Conservation (phyloP, 345 rosid species). For the Citrus cavaleriei region DNA sequence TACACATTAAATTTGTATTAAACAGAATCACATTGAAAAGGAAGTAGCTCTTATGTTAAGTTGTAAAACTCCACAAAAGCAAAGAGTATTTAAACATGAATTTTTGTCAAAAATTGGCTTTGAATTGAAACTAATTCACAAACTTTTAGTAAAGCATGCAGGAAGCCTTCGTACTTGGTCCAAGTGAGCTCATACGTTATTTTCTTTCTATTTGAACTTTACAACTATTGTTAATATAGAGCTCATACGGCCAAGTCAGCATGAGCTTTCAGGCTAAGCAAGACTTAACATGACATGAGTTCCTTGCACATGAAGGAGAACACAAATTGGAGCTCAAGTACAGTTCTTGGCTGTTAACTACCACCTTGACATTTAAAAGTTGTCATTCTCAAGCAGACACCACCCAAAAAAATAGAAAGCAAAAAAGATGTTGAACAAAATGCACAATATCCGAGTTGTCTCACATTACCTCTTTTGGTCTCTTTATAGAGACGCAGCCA, state of each 20-base stretch:
- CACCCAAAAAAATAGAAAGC: neutral
- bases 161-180: neutral
- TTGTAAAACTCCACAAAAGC: too few species aligned
- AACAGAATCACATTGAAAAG: neutral
- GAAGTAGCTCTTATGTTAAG: neutral
- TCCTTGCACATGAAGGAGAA: too few species aligned
- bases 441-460: neutral
- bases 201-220: neutral
- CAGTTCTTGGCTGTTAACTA: neutral
- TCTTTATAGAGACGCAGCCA: conserved; percentile 86
- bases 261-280: too few species aligned
- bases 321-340: neutral
- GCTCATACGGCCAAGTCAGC: too few species aligned
- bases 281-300: too few species aligned
- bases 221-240: neutral
- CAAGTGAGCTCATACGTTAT: neutral
- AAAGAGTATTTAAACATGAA: too few species aligned
- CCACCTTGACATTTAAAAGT: neutral
- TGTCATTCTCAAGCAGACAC: neutral
- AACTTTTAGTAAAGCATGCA: neutral
- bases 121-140: neutral
- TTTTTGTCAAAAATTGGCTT: neutral
- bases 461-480: conserved; percentile 84
- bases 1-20: too few species aligned
- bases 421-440: neutral